Evolutionary conservation across 768 basidiomycete genomes (phyloP), one percentile per base, ranked within the genome.

Genomic region (Suillus subalutaceus): DNA sequence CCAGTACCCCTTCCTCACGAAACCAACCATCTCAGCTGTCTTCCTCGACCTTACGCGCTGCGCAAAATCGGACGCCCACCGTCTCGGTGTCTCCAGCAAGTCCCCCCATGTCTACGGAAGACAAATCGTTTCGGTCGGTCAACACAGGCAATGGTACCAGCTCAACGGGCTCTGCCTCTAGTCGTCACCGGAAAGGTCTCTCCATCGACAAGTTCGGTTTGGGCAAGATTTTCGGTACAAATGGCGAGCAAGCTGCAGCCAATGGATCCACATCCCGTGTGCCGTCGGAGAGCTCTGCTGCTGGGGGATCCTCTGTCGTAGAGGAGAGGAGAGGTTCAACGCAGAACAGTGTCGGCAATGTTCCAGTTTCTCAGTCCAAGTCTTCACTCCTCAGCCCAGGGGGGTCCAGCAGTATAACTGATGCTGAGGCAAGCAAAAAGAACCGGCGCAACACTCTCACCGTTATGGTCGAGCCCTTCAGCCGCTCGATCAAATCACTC

Each of bases 381-480:
- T 69, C 74, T 4, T 64, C 75, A 8, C 71, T 83, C 7, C 70
- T 83, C 63, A 81, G 79, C 62, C 82, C 82, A 0, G 72, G 72
- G 20, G 74, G 77, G 38, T 57, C 71, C 44, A 60, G 43, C 26
- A 6, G 26, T 18, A 64, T 64, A 62, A 69, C 70, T 60, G 71
- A 73, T 66, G 66, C 74, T 63, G 72, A 72, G 9, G 70, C 72
- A 26, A 79, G 78, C 46, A 93, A 87, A 81, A 88, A 88, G 77
- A 83, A 79, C 67, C 82, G 90, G 72, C 79, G 94, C 71, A 95
- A 92, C 77, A 96, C 95, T 0, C 82, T 97, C 68, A 94, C 90
- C 0, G 86, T 96, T 48, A 93, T 95, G 87, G 91, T 93, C 2
- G 91, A 93, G 73, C 91, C 92, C 8, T 80, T 95, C 68, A 84